phyloP scores from a whole-genome alignment of 257 asterid genomes.

The Linderniella brevidens region DNA sequence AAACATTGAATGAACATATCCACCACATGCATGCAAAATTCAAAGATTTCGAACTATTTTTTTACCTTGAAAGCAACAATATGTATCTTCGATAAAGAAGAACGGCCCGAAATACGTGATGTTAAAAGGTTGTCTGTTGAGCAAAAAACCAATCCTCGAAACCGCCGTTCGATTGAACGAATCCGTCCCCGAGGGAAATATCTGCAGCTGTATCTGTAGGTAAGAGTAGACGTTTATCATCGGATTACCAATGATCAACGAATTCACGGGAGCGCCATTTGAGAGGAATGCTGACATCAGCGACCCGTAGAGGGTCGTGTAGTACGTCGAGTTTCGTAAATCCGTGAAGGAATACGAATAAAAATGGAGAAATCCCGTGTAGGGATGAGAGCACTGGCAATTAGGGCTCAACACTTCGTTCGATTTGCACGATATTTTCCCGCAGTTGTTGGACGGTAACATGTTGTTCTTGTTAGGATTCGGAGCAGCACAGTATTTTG shows the following conservation, averaged over 20 bases:
- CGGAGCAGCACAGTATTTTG: slow-evolving; percentile 24
- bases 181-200: slow-evolving; percentile 52
- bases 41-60: background rate
- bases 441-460: slow-evolving; percentile 23
- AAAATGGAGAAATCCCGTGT: slow-evolving; percentile 58
- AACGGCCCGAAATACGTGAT: slow-evolving; percentile 51
- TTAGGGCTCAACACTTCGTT: slow-evolving; percentile 40
- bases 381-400: slow-evolving; percentile 58
- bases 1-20: background rate
- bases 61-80: slow-evolving; percentile 58
- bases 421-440: slow-evolving; percentile 26
- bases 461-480: slow-evolving; percentile 12
- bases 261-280: slow-evolving; percentile 50
- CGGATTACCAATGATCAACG: slow-evolving; percentile 35
- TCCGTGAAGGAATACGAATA: slow-evolving; percentile 61
- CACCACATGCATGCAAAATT: background rate
- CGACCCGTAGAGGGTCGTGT: slow-evolving; percentile 28
- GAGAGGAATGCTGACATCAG: slow-evolving; percentile 30
- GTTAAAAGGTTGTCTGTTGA: slow-evolving; percentile 51
- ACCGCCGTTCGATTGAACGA: slow-evolving; percentile 40
- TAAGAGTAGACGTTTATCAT: slow-evolving; percentile 25
- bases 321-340: slow-evolving; percentile 38
- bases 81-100: slow-evolving; percentile 38
- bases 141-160: slow-evolving; percentile 41
- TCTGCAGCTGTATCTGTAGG: slow-evolving; percentile 36